Evolutionary conservation across 352 stramenopile genomes (phyloP), one percentile per base, ranked within the genome.

Genomic region (Globisporangium uncinulatum): DNA sequence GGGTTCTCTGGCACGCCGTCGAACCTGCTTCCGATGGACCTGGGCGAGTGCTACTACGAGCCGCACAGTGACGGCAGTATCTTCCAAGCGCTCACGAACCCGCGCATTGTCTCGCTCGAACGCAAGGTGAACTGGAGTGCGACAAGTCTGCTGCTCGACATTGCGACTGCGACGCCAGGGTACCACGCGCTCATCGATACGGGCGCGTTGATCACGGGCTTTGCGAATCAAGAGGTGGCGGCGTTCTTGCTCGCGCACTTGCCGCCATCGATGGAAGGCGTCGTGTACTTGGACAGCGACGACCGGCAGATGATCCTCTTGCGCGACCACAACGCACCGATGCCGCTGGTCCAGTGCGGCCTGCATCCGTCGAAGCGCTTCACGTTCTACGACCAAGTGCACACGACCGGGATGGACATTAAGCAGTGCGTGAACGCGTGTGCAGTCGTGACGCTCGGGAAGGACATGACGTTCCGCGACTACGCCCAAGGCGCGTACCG

Each of bases 1-100:
- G 98, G 97, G 1, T 99, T 99, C 71, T 99, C 93, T 49, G 98
- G 98, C 54, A 99, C 98, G 6, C 97, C 98, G 17, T 99, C 94
- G 54, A 98, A 99, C 73, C 71, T 99, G 44, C 69, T 99, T 17
- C 98, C 98, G 17, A 94, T 99, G 74, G 97, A 99, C 80, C 71
- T 99, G 51, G 97, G 97, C 31, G 92, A 97, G 54, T 99, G 97
- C 61, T 93, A 97, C 57, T 99, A 99, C 62, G 97, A 99, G 61
- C 94, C 97, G 47, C 94, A 96, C 44, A 98, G 97, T 51, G 98
- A 99, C 66, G 98, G 97, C 45, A 98, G 97, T 59, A 99, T 99
- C 73, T 95, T 99, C 65, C 74, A 98, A 62, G 96, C 94, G 36
- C 76, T 99, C 34, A 99, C 96, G 7, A 97, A 94, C 61, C 72